Conservation (phyloP, 495 filamentous ascomycete genomes). For the Aspergillus cavernicola region DNA sequence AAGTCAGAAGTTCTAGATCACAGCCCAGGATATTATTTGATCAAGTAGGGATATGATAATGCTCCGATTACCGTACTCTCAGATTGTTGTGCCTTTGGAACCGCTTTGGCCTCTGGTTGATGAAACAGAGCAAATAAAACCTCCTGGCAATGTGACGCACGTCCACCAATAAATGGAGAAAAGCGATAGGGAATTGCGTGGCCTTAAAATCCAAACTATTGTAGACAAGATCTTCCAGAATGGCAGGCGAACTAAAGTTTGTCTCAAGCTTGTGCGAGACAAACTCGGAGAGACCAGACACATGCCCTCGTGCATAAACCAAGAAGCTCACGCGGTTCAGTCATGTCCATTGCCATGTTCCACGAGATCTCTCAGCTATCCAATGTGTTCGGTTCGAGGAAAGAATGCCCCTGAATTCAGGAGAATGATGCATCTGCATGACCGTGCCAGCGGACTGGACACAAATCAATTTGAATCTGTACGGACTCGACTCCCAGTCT, state of each 20-base stretch:
- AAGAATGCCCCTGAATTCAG: neutral
- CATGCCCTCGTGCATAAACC: neutral
- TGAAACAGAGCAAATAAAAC: slow-evolving; percentile 9
- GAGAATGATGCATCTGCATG: slow-evolving; percentile 2
- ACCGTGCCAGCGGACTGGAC: neutral
- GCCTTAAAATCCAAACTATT: neutral
- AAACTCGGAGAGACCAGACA: neutral
- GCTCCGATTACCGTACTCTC: slow-evolving; percentile 1
- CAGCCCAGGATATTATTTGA: slow-evolving; percentile 12
- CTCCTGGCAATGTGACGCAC: neutral
- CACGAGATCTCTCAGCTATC: slow-evolving; percentile 6
- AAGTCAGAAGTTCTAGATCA: slow-evolving; percentile 29
- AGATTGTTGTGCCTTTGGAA: too few relatives aligned
- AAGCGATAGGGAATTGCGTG: neutral
- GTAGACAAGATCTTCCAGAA: neutral
- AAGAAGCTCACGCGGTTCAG: neutral
- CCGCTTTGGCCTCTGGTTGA: slow-evolving; percentile 12
- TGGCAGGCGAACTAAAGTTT: neutral
- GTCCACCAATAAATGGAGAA: slow-evolving; percentile 9
- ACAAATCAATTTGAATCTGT: neutral
- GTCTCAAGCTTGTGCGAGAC: slow-evolving; percentile 15
- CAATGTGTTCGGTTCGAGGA: too few relatives aligned
- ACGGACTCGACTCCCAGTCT: neutral
- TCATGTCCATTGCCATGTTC: neutral
- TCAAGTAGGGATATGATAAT: slow-evolving; percentile 5